Percentiles rank a stretch among this genome's conserved stretches.
These are phyloP conservation scores for Conidiobolus coronatus DNA, from an alignment of 371 early-diverging fungal species.

Conservation along the genomic window DNA sequence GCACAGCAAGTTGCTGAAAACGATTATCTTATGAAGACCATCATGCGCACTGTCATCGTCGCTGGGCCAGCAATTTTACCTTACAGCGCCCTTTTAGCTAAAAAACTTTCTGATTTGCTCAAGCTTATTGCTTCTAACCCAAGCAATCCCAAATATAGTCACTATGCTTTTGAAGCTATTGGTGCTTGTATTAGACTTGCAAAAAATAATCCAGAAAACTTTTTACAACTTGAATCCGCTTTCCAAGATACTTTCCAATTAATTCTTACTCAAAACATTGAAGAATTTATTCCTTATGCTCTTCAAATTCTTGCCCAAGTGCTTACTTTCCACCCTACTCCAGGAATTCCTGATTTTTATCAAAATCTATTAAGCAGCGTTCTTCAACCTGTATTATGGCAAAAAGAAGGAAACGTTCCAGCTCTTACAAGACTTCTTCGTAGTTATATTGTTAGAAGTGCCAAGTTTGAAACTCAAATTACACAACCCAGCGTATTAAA, in stretches of 20 bases:
- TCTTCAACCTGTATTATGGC: conserved; percentile 80
- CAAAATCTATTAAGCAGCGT: conserved; percentile 36
- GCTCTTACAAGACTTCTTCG: conserved; percentile 73
- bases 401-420: conserved; percentile 72
- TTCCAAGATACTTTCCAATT: conserved; percentile 60
- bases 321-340: conserved; percentile 41
- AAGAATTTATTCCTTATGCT: conserved; percentile 87
- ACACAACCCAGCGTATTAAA: conserved; percentile 37
- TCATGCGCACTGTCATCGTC: neutral
- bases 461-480: conserved; percentile 20
- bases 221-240: conserved; percentile 53
- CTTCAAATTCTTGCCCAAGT: conserved; percentile 85
- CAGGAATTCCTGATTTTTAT: conserved; percentile 42
- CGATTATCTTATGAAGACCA: conserved; percentile 57
- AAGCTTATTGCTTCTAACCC: conserved; percentile 80
- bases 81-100: conserved; percentile 44
- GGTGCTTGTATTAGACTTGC: conserved; percentile 20
- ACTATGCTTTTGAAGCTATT: conserved; percentile 84
- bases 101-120: conserved; percentile 45
- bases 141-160: conserved; percentile 91
- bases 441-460: conserved; percentile 54
- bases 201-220: conserved; percentile 24
- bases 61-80: conserved; percentile 11
- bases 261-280: conserved; percentile 68
- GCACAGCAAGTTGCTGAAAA: conserved; percentile 85